phyloP scores from a whole-genome alignment of 768 basidiomycete genomes.

The Cystobasidium onofrii region DNA sequence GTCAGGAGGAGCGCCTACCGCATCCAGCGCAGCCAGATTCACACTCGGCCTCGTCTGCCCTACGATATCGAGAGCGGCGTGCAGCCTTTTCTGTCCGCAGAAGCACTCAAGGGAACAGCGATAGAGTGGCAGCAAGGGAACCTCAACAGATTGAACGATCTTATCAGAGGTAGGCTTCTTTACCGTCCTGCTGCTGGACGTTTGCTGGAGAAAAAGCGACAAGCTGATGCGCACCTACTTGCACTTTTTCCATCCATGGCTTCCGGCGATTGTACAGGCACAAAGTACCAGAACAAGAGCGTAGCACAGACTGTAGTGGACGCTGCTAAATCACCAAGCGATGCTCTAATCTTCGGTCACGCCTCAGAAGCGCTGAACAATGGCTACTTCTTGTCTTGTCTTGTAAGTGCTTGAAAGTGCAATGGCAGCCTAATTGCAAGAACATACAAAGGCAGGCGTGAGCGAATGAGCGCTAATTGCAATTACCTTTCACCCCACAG shows the following conservation, averaged over 20 bases:
- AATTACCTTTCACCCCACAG: background rate
- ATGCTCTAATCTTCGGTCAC: slow-evolving; percentile 74
- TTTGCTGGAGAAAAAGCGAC: background rate
- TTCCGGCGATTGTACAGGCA: slow-evolving; percentile 53
- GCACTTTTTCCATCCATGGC: slow-evolving; percentile 48
- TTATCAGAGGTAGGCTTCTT: slow-evolving; percentile 57
- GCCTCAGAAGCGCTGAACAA: slow-evolving; percentile 90
- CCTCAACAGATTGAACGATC: slow-evolving; percentile 64
- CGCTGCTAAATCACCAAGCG: slow-evolving; percentile 55
- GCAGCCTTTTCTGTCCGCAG: slow-evolving; percentile 66
- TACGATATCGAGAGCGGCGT: slow-evolving; percentile 66
- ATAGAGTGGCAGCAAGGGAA: slow-evolving; percentile 81
- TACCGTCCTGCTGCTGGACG: too few species aligned
- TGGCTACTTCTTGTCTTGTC: slow-evolving; percentile 77
- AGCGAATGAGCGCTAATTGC: background rate
- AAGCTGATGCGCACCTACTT: background rate
- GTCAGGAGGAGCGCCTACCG: background rate
- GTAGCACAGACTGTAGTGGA: slow-evolving; percentile 67
- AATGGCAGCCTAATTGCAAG: too few species aligned
- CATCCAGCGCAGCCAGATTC: slow-evolving; percentile 31
- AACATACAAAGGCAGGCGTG: too few species aligned
- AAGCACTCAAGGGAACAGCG: slow-evolving; percentile 62
- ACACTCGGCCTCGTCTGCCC: slow-evolving; percentile 51
- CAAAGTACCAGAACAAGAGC: slow-evolving; percentile 53
- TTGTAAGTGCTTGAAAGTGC: slow-evolving; percentile 72